Conservation (phyloP, 441 rosid genomes). For the Populus hybrid region DNA sequence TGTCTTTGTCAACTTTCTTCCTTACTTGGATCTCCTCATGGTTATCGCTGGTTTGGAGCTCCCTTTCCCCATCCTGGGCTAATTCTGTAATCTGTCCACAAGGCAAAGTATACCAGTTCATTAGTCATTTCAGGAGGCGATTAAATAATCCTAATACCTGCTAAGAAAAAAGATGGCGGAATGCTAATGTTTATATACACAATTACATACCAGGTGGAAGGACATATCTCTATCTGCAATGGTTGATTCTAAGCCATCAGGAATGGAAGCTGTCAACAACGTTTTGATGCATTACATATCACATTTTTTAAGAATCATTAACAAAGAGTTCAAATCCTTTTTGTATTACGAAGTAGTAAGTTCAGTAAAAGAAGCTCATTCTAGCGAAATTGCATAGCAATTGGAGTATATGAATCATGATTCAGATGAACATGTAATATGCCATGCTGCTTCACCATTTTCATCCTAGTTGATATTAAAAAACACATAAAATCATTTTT, state of each 20-base stretch:
- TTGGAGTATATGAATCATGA: not conserved
- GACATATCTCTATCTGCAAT: conserved; percentile 51
- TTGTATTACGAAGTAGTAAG: not conserved
- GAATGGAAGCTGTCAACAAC: conserved; percentile 36
- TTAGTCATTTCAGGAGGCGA: conserved; percentile 12
- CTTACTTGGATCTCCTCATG: conserved; percentile 55
- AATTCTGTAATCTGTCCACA: conserved; percentile 57
- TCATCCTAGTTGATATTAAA: too few species aligned
- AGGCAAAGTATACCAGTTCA: conserved; percentile 6
- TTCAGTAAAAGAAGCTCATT: not conserved
- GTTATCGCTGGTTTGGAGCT: conserved; percentile 26
- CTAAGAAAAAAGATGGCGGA: not conserved
- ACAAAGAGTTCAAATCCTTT: not conserved
- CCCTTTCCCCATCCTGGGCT: conserved; percentile 38
- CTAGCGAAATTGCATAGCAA: not conserved
- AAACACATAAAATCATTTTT: not conserved
- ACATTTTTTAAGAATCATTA: conserved; percentile 2
- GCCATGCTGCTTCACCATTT: not conserved
- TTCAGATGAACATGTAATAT: not conserved
- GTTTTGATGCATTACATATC: conserved; percentile 10
- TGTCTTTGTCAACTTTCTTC: conserved; percentile 11
- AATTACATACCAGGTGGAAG: conserved; percentile 45
- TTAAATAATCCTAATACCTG: not conserved
- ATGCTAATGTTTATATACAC: not conserved
- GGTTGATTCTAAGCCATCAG: conserved; percentile 28